Base-by-base conservation (phyloP, 768 basidiomycete species). In the Omphalotus guepiniiformis region DNA sequence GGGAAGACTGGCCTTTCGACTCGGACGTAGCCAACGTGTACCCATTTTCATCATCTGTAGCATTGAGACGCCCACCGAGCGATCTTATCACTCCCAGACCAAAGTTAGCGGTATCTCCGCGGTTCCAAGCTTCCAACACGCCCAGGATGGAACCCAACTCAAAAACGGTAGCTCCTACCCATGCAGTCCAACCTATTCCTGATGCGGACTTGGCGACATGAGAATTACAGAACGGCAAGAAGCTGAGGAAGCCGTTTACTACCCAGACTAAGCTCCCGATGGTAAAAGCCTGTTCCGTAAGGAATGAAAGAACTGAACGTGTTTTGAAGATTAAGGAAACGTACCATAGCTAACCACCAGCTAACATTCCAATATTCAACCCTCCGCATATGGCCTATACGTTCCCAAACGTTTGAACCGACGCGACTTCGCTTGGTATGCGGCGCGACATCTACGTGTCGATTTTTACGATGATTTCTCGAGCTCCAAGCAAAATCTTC, bases 91-190 rank as follows among this genome's bases (percentile, higher is more conserved):
- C 50, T 32, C 55, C 62, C 58, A 62, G 63, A 3, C 68, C 71
- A 56, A 72, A 72, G 25, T 66, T 55, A 22, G 68, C 64, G 6
- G 58, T 53, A 40, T 71, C 70, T 16, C 67, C 71, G 16, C 72
- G 62, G 51, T 78, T 78, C 68, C 74, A 73, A 1, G 77, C 79
- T 54, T 82, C 80, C 55, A 75, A 68, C 19, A 81, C 67, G 39
- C 74, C 74, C 19, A 76, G 63, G 23, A 79, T 67, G 1, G 76
- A 69, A 11, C 80, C 80, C 42, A 79, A 47, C 49, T 76, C 75
- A 66, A 84, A 84, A n/a, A 80, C 64, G 2, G 78, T 76, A 1
- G 79, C 81, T 2, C 82, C 82, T 1, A 77, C 50, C 58, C 76
- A 83, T 0, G 77, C 79, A 2, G 72, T 67, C 60, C 74, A 76